Evolutionary conservation across 257 asterid genomes (phyloP), one percentile per base, ranked within the genome.

Genomic region (Nicotiana tabacum): DNA sequence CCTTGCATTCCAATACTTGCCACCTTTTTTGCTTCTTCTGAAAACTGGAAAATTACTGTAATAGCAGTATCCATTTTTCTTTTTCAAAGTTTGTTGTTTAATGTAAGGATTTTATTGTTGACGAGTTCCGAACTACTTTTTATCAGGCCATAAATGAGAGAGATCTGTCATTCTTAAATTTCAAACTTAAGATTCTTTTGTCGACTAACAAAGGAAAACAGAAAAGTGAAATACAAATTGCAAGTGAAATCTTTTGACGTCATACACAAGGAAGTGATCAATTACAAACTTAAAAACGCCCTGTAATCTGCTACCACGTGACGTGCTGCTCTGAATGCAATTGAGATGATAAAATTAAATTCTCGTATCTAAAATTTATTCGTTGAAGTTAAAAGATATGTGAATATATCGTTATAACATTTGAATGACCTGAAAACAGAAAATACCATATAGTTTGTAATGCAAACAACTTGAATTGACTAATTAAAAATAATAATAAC

Each of bases 1-100:
- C 80, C 80, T 74, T 48, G 80, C 64, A 12, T 74, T 35, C 62
- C 62, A 74, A 74, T 70, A 32, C 33, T 43, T 43, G 78, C 21
- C 78, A 43, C 78, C 78, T 74, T 48, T 48, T 43, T 72, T 17
- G 2, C 7, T 27, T 15, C 60, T 37, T 10, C 35, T 10, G 9
- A 5, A 65, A 65, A 5, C 62, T 48, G 39, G n/a, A 51, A 53
- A n/a, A 48, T 74, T 27, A 51, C 80, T 74, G 80, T 51, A 27
- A 46, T 48, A 48, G 35, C 61, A 48, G 43, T 24, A 74, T 3
- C 6, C 9, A 13, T 48, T 51, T 27, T 27, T 27, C 37, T 74
- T 51, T 46, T 46, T 48, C 37, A 43, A 70, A 21, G 5, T 11
- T 43, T 69, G 9, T 27, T 24, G 13, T 64, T 13, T 65, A 29